Evolutionary conservation across 345 rosid species (phyloP), one percentile per base, ranked within the genome.

Genomic region (Heritiera fomes): DNA sequence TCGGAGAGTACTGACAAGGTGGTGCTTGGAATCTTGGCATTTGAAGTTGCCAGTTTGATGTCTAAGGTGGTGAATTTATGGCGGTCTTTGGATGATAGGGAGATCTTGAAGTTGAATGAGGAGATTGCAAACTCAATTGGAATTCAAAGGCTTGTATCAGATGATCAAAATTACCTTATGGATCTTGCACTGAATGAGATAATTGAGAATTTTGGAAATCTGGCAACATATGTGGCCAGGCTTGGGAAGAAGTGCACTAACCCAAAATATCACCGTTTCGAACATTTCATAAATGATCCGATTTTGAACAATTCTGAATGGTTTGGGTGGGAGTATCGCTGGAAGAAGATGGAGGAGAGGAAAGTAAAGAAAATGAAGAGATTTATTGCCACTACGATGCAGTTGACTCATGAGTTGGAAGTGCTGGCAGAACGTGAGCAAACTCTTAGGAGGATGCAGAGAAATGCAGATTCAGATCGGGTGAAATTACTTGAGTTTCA

Each of bases 281-380:
- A 87, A 64, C 69, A 66, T 65, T 91, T 90, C 81, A 58, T 90
- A 34, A 49, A 76, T 34, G 90, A 87, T 46, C 93, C 92, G 3
- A 8, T 85, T 52, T 70, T 76, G 80, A 80, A 82, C n/a, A 60
- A 70, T 64, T 47, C 82, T 58, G 87, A 90, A 23, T 91, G 95
- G 95, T 49, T 58, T 59, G 88, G 91, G 13, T 90, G 90, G 91
- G 83, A 83, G 40, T 91, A 86, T 78, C 81, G 82, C 70, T 75
- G 77, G 74, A 76, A 86, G 83, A 90, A 90, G 88, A 91, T 91
- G 95, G 93, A 90, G 95, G 93, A 90, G 69, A 87, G 82, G 85
- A 88, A 84, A 83, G 88, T 90, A 67, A 91, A 88, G 84, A 88
- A 91, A 73, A 87, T 90, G 92, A 90, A 87, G 86, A 82, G 86